These are phyloP conservation scores for Trichoderma asperellum DNA, from an alignment of 2,329 filamentous ascomycete genomes.

Conservation along the genomic window DNA sequence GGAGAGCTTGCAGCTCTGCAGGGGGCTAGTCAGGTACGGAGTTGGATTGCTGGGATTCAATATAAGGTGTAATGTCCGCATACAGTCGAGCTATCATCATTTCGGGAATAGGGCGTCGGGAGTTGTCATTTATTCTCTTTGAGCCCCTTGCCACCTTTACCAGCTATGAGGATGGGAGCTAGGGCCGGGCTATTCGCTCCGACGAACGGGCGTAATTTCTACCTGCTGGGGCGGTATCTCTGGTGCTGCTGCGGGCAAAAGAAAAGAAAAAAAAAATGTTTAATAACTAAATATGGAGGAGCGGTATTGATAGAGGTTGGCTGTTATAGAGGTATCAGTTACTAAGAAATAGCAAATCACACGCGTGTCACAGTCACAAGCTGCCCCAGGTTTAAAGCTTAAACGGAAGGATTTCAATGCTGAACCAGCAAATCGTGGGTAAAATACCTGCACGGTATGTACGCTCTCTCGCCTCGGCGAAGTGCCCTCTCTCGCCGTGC, in stretches of 20 bases:
- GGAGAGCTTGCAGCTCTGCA: conserved; percentile 9
- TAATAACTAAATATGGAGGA: background rate
- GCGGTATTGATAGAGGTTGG: background rate
- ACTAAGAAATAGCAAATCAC: background rate
- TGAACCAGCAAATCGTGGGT: background rate
- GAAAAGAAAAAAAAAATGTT: background rate
- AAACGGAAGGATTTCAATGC: background rate
- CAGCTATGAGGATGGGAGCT: background rate
- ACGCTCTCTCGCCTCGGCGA: conserved; percentile 10
- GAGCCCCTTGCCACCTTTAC: background rate
- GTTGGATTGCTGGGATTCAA: conserved; percentile 1
- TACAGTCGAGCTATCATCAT: conserved; percentile 18
- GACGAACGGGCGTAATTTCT: background rate
- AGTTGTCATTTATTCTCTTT: conserved; percentile 17
- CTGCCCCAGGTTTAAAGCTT: background rate
- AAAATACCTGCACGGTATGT: background rate
- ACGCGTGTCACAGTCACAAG: background rate
- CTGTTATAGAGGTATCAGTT: background rate
- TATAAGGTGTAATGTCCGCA: conserved; percentile 22
- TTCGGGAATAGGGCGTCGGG: conserved; percentile 20
- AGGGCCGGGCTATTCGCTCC: conserved; percentile 9
- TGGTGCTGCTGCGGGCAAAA: background rate
- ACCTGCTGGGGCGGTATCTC: background rate
- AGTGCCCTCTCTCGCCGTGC: conserved; percentile 6
- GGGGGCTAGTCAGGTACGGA: conserved; percentile 19